A percentile compares a stretch with the other conserved stretches of the same genome.
phyloP scores from a whole-genome alignment of 352 stramenopile species.

The Aphanomyces invadans region DNA sequence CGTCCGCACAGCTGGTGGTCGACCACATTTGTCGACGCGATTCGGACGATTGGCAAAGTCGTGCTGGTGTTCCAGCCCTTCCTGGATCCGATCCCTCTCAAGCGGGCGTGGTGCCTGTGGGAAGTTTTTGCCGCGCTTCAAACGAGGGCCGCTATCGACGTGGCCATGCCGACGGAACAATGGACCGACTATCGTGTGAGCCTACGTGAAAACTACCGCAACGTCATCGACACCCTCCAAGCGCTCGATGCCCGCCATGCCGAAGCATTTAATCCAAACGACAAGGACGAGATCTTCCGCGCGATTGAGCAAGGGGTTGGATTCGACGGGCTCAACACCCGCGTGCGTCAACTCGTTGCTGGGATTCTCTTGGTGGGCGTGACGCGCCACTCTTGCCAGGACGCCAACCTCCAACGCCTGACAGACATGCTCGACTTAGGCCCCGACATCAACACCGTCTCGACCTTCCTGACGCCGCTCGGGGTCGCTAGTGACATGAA shows the following conservation, averaged over 20 bases:
- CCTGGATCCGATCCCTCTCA: slow-evolving; percentile 21
- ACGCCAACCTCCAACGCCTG: slow-evolving; percentile 9
- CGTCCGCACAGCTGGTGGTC: slow-evolving; percentile 19
- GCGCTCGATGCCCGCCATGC: slow-evolving; percentile 5
- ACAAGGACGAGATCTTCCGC: slow-evolving; percentile 7
- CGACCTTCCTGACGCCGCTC: slow-evolving; percentile 11
- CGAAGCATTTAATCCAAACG: slow-evolving; percentile 11
- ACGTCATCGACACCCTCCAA: background rate
- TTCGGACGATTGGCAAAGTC: slow-evolving; percentile 20
- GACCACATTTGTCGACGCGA: slow-evolving; percentile 23
- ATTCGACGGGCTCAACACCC: slow-evolving; percentile 22
- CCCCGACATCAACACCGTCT: slow-evolving; percentile 15
- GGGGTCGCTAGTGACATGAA: slow-evolving; percentile 17
- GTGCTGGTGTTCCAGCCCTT: slow-evolving; percentile 21
- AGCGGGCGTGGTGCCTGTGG: slow-evolving; percentile 23
- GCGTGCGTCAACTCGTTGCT: slow-evolving; percentile 14
- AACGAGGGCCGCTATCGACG: background rate
- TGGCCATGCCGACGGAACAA: slow-evolving; percentile 25
- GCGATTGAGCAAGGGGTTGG: slow-evolving; percentile 2
- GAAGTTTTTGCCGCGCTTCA: slow-evolving; percentile 20
- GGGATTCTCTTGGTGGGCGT: slow-evolving; percentile 19
- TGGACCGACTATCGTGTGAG: slow-evolving; percentile 19
- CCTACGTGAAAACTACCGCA: slow-evolving; percentile 15
- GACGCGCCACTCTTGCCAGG: slow-evolving; percentile 7
- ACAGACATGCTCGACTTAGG: background rate